Evolutionary conservation across 164 flowering plant genomes (phyloP).

Genomic region (Echeveria elegans): DNA sequence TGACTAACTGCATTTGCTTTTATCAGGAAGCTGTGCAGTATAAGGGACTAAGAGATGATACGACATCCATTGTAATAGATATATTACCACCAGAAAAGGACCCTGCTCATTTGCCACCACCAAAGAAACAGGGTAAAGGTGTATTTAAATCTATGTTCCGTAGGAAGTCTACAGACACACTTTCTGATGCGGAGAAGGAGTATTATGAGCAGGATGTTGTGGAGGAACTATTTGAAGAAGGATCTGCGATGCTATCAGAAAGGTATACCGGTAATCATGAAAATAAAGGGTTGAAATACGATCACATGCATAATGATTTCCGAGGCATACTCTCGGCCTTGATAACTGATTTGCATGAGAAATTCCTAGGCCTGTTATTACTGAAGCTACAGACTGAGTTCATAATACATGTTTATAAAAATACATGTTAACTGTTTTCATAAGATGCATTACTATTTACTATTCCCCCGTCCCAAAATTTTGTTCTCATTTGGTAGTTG

Average conservation of each 20-base stretch:
- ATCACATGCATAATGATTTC: neutral
- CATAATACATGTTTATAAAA: too few species aligned
- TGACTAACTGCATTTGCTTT: constrained; percentile 7
- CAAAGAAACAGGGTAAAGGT: constrained; percentile 72
- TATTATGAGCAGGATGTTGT: constrained; percentile 65
- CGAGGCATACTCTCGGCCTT: neutral
- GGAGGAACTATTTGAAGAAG: constrained; percentile 87
- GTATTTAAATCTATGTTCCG: constrained; percentile 80
- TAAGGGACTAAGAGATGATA: constrained; percentile 93
- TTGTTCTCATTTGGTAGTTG: too few species aligned
- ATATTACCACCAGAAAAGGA: constrained; percentile 61
- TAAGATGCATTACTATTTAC: too few species aligned
- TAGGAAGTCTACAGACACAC: constrained; percentile 54
- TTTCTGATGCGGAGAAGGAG: constrained; percentile 45
- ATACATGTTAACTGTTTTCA: too few species aligned
- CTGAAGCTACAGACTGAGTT: neutral
- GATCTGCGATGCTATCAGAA: constrained; percentile 90
- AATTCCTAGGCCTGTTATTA: neutral
- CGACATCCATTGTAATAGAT: constrained; percentile 93
- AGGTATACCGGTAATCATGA: constrained; percentile 42
- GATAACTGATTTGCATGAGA: neutral
- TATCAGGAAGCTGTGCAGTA: constrained; percentile 59
- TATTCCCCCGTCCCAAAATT: too few species aligned
- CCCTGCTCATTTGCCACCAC: constrained; percentile 46
- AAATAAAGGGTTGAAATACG: neutral